Evolutionary conservation across 495 filamentous ascomycete genomes (phyloP), one percentile per base, ranked within the genome.

Genomic region (Penicillium manginii): DNA sequence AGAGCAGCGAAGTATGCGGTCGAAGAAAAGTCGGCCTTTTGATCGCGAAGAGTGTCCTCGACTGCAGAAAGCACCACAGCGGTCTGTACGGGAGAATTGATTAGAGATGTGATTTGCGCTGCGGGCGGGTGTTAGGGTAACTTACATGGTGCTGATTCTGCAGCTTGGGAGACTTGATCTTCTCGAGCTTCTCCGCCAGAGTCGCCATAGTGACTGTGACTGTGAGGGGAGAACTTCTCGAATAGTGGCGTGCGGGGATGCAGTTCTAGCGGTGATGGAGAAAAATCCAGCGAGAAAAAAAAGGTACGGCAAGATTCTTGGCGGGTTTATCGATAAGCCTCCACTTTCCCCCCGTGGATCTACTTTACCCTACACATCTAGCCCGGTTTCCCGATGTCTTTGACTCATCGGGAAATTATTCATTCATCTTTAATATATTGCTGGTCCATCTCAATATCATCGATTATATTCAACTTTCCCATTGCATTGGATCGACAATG

Each of bases 1-100:
- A 98, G 83, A 3, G 96, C 92, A n/a, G 91, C 91, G 63, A 98
- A 96, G 72, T 98, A 98, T 61, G 88, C 92, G 2, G 94, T 96
- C 3, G 96, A 81, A 8, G 90, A 91, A 52, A 87, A 83, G 63
- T 90, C 83, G 56, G 90, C 87, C 55, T 91, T 88, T 72, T 96
- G 91, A 55, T 92, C 89, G 65, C 87, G 86, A 45, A 98, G 86
- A 18, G 91, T 96, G 68, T 94, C 88, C 73, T 98, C 93, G 45
- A 98, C 87, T 43, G 93, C 93, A 61, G 86, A 87, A 54, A 98
- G 85, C 54, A 98, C 90, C 65, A 93, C 86, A 50, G 86, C 86
- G 60, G 90, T 96, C 92, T 98, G 68, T 26, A 57, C 3, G 9
- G 26, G 26, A 60, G 21, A 45, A n/a, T 12, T 22, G 50, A 55